These are phyloP conservation scores for Hypericum androsaemum DNA, from an alignment of 345 rosid species.

Conservation along the genomic window DNA sequence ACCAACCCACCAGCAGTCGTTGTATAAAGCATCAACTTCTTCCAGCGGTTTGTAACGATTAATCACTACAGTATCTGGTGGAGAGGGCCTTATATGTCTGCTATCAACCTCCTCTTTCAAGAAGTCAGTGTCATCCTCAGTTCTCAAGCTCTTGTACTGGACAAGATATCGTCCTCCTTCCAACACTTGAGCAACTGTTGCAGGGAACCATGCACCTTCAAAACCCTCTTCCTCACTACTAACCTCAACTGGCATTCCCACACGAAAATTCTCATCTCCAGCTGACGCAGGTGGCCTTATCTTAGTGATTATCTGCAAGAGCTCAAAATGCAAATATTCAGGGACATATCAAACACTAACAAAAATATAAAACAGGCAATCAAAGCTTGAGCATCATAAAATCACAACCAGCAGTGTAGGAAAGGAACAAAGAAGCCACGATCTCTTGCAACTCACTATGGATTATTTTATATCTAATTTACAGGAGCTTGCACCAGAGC, in stretches of 20 bases:
- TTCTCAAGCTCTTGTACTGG: conserved; percentile 50
- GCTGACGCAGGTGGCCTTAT: conserved; percentile 10
- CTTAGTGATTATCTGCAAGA: background rate
- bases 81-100: conserved; percentile 61
- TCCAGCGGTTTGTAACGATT: conserved; percentile 38
- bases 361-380: no score
- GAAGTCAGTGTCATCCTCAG: conserved; percentile 56
- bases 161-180: conserved; percentile 44
- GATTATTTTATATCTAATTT: no score
- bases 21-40: conserved; percentile 70
- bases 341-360: no score
- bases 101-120: conserved; percentile 48
- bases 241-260: conserved; percentile 50
- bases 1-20: conserved; percentile 93
- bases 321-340: no score
- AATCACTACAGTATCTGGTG: conserved; percentile 30
- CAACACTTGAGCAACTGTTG: conserved; percentile 36
- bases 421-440: no score
- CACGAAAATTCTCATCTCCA: conserved; percentile 12
- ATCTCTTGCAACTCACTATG: no score
- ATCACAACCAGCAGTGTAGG: no score
- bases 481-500: no score
- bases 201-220: conserved; percentile 78
- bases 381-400: no score
- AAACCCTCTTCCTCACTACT: conserved; percentile 77